Conservation (phyloP, 192 early-diverging fungal genomes). For the Coemansia sp. region DNA sequence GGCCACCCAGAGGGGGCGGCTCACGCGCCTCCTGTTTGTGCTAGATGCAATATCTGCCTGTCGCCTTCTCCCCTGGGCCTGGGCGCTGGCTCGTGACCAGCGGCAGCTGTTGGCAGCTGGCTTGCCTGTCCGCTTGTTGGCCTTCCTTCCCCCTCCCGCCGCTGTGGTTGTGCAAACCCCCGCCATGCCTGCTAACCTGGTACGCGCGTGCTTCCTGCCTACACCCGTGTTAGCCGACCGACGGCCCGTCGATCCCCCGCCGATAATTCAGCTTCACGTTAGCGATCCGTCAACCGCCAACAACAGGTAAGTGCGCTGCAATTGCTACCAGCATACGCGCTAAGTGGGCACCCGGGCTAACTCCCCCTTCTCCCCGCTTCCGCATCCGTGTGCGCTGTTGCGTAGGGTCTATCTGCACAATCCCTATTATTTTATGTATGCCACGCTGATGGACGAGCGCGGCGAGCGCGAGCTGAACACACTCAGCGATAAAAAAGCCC, state of each 20-base stretch:
- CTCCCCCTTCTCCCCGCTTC: background rate
- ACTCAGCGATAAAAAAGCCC: slow-evolving; percentile 83
- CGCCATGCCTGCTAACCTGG: too few species aligned
- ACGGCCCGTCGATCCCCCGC: slow-evolving; percentile 52
- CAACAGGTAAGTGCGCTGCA: slow-evolving; percentile 36
- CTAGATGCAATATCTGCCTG: background rate
- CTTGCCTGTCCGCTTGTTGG: background rate
- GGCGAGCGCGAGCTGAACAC: slow-evolving; percentile 82
- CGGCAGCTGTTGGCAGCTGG: background rate
- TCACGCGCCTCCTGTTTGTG: too few species aligned
- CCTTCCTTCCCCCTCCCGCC: background rate
- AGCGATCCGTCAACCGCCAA: slow-evolving; percentile 35
- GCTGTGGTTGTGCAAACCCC: background rate
- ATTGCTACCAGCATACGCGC: too few species aligned
- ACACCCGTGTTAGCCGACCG: slow-evolving; percentile 46
- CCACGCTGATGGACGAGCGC: slow-evolving; percentile 79
- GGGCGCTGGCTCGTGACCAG: slow-evolving; percentile 1
- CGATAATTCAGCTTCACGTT: slow-evolving; percentile 52
- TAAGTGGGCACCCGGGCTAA: too few species aligned
- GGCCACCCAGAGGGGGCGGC: too few species aligned
- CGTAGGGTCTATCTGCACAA: slow-evolving; percentile 59
- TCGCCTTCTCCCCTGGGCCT: background rate
- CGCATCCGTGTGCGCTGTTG: background rate
- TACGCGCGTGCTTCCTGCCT: too few species aligned
- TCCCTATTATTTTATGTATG: slow-evolving; percentile 97